These are phyloP conservation scores for Talaromyces sp. DNA, from an alignment of 2,329 filamentous ascomycete species.

Conservation along the genomic window DNA sequence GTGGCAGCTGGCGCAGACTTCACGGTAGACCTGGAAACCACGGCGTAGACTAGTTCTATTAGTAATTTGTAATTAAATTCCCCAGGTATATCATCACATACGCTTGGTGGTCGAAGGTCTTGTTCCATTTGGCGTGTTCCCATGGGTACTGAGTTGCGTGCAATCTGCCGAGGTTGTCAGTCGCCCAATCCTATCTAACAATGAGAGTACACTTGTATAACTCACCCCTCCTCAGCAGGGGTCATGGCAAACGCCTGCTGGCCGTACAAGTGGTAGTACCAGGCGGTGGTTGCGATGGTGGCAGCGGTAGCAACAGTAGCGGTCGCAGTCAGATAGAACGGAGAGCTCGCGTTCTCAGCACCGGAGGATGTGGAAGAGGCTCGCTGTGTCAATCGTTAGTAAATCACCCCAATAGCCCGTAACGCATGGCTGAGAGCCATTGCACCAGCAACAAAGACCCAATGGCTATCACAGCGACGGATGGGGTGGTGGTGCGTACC, in stretches of 20 bases:
- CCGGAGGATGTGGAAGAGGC: conserved; percentile 64
- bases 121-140: conserved; percentile 87
- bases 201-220: conserved; percentile 32
- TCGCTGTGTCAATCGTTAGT: conserved; percentile 50
- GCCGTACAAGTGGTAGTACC: conserved; percentile 97
- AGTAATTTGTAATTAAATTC: background rate
- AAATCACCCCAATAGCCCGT: conserved; percentile 32
- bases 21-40: conserved; percentile 98
- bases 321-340: conserved; percentile 81
- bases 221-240: conserved; percentile 97
- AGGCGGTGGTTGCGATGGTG: conserved; percentile 85
- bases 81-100: conserved; percentile 55
- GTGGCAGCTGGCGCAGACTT: conserved; percentile 98
- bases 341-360: conserved; percentile 68
- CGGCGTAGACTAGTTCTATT: conserved; percentile 72
- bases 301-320: conserved; percentile 82
- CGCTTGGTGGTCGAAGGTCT: conserved; percentile 96
- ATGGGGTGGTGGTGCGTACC: conserved; percentile 60
- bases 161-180: conserved; percentile 59
- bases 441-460: conserved; percentile 29
- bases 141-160: conserved; percentile 91
- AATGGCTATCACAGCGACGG: conserved; percentile 29
- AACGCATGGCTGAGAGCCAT: conserved; percentile 27
- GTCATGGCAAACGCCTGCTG: conserved; percentile 84
- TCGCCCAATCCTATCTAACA: background rate